Conservation (phyloP, 495 filamentous ascomycete species). For the Daldinia bambusicola region DNA sequence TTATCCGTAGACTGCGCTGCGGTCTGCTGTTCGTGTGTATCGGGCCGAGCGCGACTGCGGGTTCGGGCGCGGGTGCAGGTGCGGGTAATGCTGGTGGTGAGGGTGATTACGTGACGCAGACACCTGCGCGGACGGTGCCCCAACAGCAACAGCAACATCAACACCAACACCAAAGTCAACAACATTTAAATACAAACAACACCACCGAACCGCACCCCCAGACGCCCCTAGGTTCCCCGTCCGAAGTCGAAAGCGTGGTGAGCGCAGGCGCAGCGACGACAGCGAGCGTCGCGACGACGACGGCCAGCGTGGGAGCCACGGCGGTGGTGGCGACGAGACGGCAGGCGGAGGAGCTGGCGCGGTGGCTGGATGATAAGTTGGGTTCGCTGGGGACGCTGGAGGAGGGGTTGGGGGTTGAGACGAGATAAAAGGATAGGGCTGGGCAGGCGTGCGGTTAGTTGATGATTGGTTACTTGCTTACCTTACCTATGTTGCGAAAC, state of each 20-base stretch:
- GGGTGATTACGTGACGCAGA: slow-evolving; percentile 7
- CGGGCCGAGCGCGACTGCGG: slow-evolving; percentile 49
- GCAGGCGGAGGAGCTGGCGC: slow-evolving; percentile 60
- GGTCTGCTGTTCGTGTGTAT: slow-evolving; percentile 65
- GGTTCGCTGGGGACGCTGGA: slow-evolving; percentile 55
- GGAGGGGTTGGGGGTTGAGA: slow-evolving; percentile 52
- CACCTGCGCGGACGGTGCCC: slow-evolving; percentile 23
- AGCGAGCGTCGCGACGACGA: slow-evolving; percentile 42
- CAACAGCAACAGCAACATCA: slow-evolving; percentile 3
- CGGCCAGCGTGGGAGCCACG: slow-evolving; percentile 39
- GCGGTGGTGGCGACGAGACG: slow-evolving; percentile 54
- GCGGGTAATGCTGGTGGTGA: background rate
- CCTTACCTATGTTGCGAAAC: background rate
- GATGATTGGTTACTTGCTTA: background rate
- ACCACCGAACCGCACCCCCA: slow-evolving; percentile 21
- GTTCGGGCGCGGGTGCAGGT: too few species aligned
- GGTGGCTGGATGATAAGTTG: slow-evolving; percentile 57
- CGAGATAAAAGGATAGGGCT: slow-evolving; percentile 14
- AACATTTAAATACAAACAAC: slow-evolving; percentile 6
- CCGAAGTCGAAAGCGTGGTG: slow-evolving; percentile 49
- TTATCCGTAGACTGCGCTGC: slow-evolving; percentile 59
- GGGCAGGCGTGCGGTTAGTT: background rate
- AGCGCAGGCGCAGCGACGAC: slow-evolving; percentile 48
- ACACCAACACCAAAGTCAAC: background rate
- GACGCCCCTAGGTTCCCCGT: slow-evolving; percentile 49